Percentiles rank a stretch among this genome's conserved stretches.
Conservation (phyloP, 495 filamentous ascomycete species). For the Lophiostoma macrostomum region DNA sequence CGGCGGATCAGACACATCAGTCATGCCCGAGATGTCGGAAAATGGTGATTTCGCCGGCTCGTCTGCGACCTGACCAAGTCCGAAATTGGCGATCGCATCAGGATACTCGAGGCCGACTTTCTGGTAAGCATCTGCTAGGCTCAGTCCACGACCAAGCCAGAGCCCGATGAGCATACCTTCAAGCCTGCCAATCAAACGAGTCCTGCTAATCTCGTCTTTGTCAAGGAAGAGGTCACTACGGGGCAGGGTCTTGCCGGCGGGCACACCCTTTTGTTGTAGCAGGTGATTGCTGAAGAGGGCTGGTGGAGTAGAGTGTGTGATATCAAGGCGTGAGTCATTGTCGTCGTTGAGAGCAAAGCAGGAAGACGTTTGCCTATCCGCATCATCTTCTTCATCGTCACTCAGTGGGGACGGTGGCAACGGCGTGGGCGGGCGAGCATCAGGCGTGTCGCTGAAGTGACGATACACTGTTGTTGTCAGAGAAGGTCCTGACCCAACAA, state of each 20-base stretch:
- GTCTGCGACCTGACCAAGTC: not conserved
- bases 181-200: not conserved
- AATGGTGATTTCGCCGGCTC: not conserved
- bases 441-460: not conserved
- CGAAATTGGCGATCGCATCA: not conserved
- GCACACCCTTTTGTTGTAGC: not conserved
- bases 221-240: not conserved
- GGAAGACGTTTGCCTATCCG: not conserved
- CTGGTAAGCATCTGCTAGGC: not conserved
- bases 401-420: not conserved
- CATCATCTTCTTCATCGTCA: not conserved
- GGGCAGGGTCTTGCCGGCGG: not conserved
- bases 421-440: not conserved
- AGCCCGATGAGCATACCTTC: constrained; percentile 6
- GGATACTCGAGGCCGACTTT: constrained; percentile 3
- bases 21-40: constrained; percentile 4
- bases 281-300: not conserved
- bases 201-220: not conserved
- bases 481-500: not conserved
- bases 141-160: not conserved
- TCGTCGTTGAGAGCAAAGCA: no score
- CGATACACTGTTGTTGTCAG: constrained; percentile 3
- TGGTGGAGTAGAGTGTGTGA: no score
- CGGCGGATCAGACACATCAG: constrained; percentile 2
- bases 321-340: no score